A percentile compares a stretch with the other conserved stretches of the same genome.
These are phyloP conservation scores for Miscanthus lutarioriparius DNA, from an alignment of 176 grass and related monocot genomes.

Conservation along the genomic window DNA sequence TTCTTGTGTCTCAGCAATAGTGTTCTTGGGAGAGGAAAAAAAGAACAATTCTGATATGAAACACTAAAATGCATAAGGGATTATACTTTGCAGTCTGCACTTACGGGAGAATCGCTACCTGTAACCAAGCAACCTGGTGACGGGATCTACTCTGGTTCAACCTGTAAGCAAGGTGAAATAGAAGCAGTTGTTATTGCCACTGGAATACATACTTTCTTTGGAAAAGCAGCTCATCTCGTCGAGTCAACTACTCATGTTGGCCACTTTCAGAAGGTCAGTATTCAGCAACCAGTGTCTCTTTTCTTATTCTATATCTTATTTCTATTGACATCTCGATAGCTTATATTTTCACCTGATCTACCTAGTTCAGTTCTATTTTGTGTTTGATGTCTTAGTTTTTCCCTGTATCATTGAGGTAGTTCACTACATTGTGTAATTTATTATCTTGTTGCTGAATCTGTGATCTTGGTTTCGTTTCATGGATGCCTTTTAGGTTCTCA, in stretches of 20 bases:
- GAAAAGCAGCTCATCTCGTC: conserved; percentile 74
- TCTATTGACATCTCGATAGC: background rate
- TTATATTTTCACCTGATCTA: background rate
- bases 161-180: conserved; percentile 81
- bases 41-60: background rate
- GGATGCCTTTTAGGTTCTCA: conserved; percentile 56
- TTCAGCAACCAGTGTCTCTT: conserved; percentile 9
- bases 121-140: conserved; percentile 68
- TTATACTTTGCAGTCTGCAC: conserved; percentile 56
- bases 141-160: conserved; percentile 70
- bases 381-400: too few species aligned
- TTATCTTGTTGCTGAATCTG: background rate
- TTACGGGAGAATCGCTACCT: conserved; percentile 67
- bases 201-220: conserved; percentile 79
- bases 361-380: too few species aligned
- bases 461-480: conserved; percentile 20
- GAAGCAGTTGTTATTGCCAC: conserved; percentile 82
- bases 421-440: conserved; percentile 3
- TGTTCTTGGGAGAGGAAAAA: background rate
- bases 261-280: conserved; percentile 69
- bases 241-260: conserved; percentile 72
- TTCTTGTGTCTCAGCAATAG: background rate
- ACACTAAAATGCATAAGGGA: background rate
- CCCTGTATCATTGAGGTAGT: too few species aligned
- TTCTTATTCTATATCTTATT: background rate